Percentiles rank a stretch among this genome's conserved stretches.
phyloP scores from a whole-genome alignment of 257 asterid species.

The Penstemon barbatus region DNA sequence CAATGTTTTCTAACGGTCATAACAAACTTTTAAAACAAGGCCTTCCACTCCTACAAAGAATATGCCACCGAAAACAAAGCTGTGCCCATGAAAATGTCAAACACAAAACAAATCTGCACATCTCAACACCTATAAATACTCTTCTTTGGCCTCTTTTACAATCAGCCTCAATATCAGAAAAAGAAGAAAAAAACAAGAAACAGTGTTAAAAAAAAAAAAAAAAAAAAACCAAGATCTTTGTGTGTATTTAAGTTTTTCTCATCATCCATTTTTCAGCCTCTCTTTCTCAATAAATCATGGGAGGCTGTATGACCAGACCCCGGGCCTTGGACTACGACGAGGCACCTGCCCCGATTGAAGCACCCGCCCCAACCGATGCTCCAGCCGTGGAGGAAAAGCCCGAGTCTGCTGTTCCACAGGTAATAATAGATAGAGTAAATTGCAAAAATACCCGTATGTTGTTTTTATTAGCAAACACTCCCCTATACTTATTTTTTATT shows the following conservation, averaged over 20 bases:
- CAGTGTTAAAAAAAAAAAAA: background rate
- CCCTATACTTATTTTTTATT: background rate
- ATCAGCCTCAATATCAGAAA: slow-evolving; percentile 31
- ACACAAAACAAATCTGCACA: slow-evolving; percentile 1
- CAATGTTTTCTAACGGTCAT: slow-evolving; percentile 24
- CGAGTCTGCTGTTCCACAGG: slow-evolving; percentile 45
- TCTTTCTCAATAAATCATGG: slow-evolving; percentile 51
- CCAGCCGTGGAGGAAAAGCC: slow-evolving; percentile 30
- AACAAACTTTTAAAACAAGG: slow-evolving; percentile 32
- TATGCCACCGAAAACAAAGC: slow-evolving; percentile 28
- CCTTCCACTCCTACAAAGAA: slow-evolving; percentile 17
- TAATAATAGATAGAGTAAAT: slow-evolving; percentile 15
- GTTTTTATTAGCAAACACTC: too few species aligned
- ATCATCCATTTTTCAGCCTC: slow-evolving; percentile 33
- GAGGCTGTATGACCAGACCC: slow-evolving; percentile 92
- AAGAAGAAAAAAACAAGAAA: background rate
- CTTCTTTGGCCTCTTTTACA: background rate
- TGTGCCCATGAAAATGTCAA: slow-evolving; percentile 21
- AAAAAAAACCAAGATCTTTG: background rate
- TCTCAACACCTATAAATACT: slow-evolving; percentile 36
- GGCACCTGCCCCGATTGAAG: slow-evolving; percentile 44
- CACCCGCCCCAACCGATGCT: slow-evolving; percentile 37
- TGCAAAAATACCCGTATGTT: background rate
- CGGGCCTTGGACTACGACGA: slow-evolving; percentile 50
- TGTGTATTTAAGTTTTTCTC: background rate